These are phyloP conservation scores for Claviceps africana DNA, from an alignment of 2,329 filamentous ascomycete genomes.

Conservation along the genomic window DNA sequence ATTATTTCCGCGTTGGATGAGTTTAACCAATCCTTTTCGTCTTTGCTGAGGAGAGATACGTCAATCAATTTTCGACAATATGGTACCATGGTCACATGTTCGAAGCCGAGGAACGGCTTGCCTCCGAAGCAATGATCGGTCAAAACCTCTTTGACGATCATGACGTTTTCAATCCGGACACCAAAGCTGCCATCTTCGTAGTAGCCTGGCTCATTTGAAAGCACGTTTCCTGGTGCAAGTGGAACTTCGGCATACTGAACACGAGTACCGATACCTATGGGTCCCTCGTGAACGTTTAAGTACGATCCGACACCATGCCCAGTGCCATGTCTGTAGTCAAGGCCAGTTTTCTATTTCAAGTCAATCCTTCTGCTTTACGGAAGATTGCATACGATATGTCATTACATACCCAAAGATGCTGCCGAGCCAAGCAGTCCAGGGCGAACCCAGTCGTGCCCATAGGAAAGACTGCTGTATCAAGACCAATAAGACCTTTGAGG, in stretches of 20 bases:
- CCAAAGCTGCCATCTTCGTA: conserved; percentile 94
- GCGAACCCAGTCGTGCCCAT: conserved; percentile 93
- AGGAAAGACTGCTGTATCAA: conserved; percentile 78
- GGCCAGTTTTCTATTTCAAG: conserved; percentile 38
- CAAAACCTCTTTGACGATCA: conserved; percentile 78
- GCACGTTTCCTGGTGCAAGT: conserved; percentile 79
- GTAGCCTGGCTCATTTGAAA: conserved; percentile 92
- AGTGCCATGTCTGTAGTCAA: conserved; percentile 93
- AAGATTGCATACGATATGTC: background rate
- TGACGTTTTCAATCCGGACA: conserved; percentile 91
- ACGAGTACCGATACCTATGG: conserved; percentile 87
- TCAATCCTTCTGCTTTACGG: background rate
- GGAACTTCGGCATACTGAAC: conserved; percentile 86
- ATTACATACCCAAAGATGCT: conserved; percentile 68
- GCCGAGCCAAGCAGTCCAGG: conserved; percentile 74
- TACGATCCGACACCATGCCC: conserved; percentile 92
- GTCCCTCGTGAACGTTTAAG: conserved; percentile 93
- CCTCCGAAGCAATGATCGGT: conserved; percentile 83
- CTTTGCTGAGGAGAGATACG: conserved; percentile 50
- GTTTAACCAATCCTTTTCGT: conserved; percentile 78
- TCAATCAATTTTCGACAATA: conserved; percentile 86
- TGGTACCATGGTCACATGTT: conserved; percentile 94
- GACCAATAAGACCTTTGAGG: conserved; percentile 80
- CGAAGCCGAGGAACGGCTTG: conserved; percentile 87
- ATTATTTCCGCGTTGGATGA: conserved; percentile 69